Conservation (phyloP, 208 protist species). For the Trypanosoma cruzi region DNA sequence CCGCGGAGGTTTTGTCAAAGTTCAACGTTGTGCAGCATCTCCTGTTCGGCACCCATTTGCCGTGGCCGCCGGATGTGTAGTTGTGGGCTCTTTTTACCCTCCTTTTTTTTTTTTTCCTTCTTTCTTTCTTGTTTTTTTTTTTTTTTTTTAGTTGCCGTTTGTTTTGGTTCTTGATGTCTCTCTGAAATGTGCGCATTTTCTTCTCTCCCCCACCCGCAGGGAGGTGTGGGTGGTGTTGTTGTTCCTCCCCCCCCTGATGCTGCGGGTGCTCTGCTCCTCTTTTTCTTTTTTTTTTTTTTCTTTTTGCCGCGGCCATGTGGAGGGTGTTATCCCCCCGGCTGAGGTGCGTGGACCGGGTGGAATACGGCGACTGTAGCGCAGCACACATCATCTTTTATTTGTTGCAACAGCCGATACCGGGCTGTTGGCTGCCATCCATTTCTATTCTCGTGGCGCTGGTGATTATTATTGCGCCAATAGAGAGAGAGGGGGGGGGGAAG, state of each 20-base stretch:
- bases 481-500: too few relatives aligned
- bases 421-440: too few relatives aligned
- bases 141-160: background rate
- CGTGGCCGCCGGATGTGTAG: slow-evolving; percentile 37
- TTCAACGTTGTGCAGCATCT: slow-evolving; percentile 97
- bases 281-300: background rate
- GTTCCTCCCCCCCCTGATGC: background rate
- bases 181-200: too few relatives aligned
- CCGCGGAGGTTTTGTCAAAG: slow-evolving; percentile 94
- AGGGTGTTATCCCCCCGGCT: background rate
- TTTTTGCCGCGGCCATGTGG: background rate
- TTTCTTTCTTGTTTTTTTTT: slow-evolving; percentile 1
- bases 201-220: background rate
- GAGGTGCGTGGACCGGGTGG: background rate
- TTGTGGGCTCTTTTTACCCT: background rate
- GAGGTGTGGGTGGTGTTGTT: background rate
- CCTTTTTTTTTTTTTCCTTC: slow-evolving; percentile 5
- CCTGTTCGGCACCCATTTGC: slow-evolving; percentile 89
- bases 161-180: background rate
- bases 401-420: too few relatives aligned
- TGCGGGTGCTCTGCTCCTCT: background rate
- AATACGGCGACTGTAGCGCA: background rate
- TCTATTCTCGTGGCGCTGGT: too few relatives aligned
- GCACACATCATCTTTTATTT: background rate
- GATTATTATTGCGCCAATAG: too few relatives aligned